Conservation (phyloP, 768 basidiomycete genomes). For the Lactarius hengduanensis region DNA sequence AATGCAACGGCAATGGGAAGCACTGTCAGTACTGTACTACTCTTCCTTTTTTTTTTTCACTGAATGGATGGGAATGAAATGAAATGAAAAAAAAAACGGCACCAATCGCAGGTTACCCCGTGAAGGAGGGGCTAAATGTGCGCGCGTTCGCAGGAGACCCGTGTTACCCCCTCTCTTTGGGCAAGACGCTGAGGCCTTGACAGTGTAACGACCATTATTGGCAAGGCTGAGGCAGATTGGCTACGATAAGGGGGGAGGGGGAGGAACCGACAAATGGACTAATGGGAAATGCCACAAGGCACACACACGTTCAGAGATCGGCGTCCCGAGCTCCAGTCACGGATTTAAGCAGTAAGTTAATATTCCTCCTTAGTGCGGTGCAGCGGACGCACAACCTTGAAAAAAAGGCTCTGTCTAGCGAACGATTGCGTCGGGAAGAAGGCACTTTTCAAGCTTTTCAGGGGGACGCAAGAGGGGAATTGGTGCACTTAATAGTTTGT, state of each 20-base stretch:
- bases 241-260: conserved; percentile 13
- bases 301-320: conserved; percentile 14
- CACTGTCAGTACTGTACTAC: neutral
- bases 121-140: conserved; percentile 4
- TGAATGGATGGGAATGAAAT: neutral
- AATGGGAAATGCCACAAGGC: neutral
- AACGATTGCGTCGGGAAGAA: neutral
- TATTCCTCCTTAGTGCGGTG: neutral
- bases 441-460: neutral
- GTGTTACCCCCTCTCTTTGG: conserved; percentile 9
- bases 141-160: neutral
- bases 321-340: conserved; percentile 1
- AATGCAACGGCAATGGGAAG: neutral
- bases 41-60: neutral
- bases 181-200: conserved; percentile 5
- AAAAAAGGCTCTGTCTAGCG: neutral
- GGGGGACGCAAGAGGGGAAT: neutral
- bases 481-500: neutral
- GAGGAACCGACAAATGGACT: neutral
- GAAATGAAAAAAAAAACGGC: neutral
- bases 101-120: neutral
- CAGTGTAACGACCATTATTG: conserved; percentile 9
- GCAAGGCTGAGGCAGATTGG: conserved; percentile 15
- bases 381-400: neutral
- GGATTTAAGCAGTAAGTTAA: neutral